These are phyloP conservation scores for Irineochytrium annulatum DNA, from an alignment of 192 early-diverging fungal genomes.

Conservation along the genomic window DNA sequence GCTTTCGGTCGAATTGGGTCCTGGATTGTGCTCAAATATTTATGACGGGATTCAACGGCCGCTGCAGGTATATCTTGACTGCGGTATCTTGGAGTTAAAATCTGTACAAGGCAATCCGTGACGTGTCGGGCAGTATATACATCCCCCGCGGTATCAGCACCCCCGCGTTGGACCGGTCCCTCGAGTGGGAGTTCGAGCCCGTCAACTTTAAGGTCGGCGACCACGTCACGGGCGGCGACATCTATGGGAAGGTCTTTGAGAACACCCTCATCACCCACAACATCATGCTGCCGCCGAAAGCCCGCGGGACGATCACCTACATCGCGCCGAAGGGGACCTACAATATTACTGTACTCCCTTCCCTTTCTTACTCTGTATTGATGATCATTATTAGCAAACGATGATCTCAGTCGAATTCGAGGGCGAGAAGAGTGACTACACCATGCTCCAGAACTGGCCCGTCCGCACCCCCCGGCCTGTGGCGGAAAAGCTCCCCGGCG, in stretches of 20 bases:
- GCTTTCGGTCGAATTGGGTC: constrained; percentile 96
- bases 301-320: constrained; percentile 91
- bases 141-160: constrained; percentile 98
- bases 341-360: constrained; percentile 59
- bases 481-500: constrained; percentile 90
- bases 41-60: constrained; percentile 99
- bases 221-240: constrained; percentile 97
- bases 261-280: constrained; percentile 91
- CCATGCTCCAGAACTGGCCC: constrained; percentile 98
- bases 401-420: constrained; percentile 97
- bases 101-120: constrained; percentile 72
- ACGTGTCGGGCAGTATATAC: constrained; percentile 92
- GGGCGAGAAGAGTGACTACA: constrained; percentile 85
- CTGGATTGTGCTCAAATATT: constrained; percentile 90
- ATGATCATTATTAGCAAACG: constrained; percentile 53
- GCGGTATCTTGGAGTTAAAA: neutral
- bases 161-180: constrained; percentile 87
- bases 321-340: constrained; percentile 92
- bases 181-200: constrained; percentile 95
- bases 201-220: constrained; percentile 90
- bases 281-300: constrained; percentile 93
- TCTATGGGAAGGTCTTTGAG: constrained; percentile 91
- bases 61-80: constrained; percentile 61
- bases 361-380: constrained; percentile 4
- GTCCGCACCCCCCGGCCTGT: constrained; percentile 94